A percentile compares a stretch with the other conserved stretches of the same genome.
Conservation (phyloP, 352 stramenopile species). For the Phytophthora vignae region DNA sequence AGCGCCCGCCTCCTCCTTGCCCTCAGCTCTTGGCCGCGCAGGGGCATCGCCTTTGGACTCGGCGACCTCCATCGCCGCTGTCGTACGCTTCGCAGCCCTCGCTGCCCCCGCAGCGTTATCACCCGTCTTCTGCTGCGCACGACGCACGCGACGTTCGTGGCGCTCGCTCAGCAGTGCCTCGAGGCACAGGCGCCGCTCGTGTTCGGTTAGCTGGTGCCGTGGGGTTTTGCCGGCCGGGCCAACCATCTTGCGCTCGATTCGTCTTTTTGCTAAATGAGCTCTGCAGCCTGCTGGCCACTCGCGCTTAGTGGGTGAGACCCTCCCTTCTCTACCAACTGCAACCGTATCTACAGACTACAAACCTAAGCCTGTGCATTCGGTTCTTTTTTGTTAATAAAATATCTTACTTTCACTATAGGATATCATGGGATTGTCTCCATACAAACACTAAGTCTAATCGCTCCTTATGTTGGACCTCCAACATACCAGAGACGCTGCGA, state of each 20-base stretch:
- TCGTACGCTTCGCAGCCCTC: no score
- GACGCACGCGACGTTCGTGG: not conserved
- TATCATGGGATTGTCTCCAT: not conserved
- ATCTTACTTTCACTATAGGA: constrained; percentile 1
- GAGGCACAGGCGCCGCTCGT: not conserved
- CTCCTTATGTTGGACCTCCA: no score
- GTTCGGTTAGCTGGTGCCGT: not conserved
- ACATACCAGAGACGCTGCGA: no score
- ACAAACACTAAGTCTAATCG: constrained; percentile 14
- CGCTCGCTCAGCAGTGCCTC: constrained; percentile 4
- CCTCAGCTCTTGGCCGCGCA: no score
- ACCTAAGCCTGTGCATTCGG: constrained; percentile 18
- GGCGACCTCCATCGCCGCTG: no score
- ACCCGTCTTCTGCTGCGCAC: constrained; percentile 1
- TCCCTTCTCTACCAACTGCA: not conserved
- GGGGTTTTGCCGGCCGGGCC: not conserved
- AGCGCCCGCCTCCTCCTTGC: no score
- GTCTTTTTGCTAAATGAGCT: constrained; percentile 8
- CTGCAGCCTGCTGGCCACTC: not conserved
- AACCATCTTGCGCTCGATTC: not conserved
- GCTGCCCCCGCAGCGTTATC: no score
- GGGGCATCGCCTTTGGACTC: no score
- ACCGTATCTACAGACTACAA: not conserved
- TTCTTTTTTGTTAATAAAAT: not conserved
- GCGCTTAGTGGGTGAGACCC: not conserved